Conservation (phyloP, 495 filamentous ascomycete genomes). For the Diplogelasinospora grovesii region DNA sequence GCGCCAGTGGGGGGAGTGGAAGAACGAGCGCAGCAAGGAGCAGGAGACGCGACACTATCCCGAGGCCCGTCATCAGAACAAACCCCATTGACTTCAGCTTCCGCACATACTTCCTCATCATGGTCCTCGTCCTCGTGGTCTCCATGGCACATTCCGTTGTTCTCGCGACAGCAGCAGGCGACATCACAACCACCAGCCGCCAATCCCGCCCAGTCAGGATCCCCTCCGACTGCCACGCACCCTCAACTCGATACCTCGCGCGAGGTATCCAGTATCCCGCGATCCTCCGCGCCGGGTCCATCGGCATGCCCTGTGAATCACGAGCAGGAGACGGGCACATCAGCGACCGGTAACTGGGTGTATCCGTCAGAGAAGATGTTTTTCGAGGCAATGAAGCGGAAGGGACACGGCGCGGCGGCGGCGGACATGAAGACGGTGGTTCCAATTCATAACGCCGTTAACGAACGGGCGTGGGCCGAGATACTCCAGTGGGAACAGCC, state of each 20-base stretch:
- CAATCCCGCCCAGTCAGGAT: too few relatives aligned
- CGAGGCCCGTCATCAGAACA: neutral
- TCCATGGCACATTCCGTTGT: conserved; percentile 18
- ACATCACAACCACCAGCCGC: conserved; percentile 17
- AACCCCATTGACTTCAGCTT: neutral
- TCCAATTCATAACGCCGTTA: conserved; percentile 97
- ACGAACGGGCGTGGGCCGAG: conserved; percentile 80
- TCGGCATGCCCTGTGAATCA: conserved; percentile 54
- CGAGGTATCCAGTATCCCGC: conserved; percentile 41
- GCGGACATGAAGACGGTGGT: conserved; percentile 83
- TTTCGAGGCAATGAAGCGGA: conserved; percentile 89
- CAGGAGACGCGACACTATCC: conserved; percentile 1
- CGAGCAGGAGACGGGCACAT: conserved; percentile 67
- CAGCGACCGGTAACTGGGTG: conserved; percentile 78
- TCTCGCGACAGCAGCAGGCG: conserved; percentile 17
- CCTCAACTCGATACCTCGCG: conserved; percentile 29
- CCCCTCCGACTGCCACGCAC: too few relatives aligned
- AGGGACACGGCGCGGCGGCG: conserved; percentile 48
- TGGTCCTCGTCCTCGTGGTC: conserved; percentile 17
- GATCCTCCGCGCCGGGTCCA: conserved; percentile 46
- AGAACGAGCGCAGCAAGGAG: conserved; percentile 15
- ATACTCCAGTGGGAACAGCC: conserved; percentile 79
- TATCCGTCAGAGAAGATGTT: conserved; percentile 96
- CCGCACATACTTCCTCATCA: neutral
- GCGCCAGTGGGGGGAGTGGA: too few relatives aligned